Evolutionary conservation across 2,329 filamentous ascomycete genomes (phyloP).

Genomic region (Keithomyces neogunnii): DNA sequence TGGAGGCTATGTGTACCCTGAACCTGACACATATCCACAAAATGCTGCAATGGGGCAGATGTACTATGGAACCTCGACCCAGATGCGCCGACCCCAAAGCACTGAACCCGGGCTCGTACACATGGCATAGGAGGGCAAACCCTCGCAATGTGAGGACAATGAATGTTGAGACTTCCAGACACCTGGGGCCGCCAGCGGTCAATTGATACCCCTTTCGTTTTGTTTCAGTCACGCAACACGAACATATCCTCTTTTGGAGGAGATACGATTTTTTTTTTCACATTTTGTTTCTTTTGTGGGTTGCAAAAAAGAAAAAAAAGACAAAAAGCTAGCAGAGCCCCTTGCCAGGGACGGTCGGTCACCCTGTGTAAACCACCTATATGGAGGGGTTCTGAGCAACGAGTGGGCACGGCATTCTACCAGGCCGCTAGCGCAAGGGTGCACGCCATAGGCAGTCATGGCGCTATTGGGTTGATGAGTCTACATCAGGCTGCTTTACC

Average conservation of each 20-base stretch:
- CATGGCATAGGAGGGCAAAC: slow-evolving; percentile 25
- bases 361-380: no score
- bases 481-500: background rate
- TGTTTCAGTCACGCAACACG: background rate
- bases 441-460: background rate
- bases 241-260: background rate
- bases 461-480: background rate
- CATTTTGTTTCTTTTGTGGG: background rate
- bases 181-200: slow-evolving; percentile 4
- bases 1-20: slow-evolving; percentile 68
- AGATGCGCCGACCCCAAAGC: slow-evolving; percentile 66
- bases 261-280: background rate
- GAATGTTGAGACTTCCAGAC: slow-evolving; percentile 1
- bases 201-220: slow-evolving; percentile 15
- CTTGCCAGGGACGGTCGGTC: no score
- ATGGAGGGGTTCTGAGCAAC: background rate
- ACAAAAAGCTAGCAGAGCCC: no score
- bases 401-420: background rate
- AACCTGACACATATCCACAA: slow-evolving; percentile 65
- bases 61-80: slow-evolving; percentile 59
- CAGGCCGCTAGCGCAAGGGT: no score
- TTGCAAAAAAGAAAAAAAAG: no score
- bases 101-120: slow-evolving; percentile 52
- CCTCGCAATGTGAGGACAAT: slow-evolving; percentile 1
- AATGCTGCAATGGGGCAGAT: slow-evolving; percentile 54